A percentile compares a stretch with the other conserved stretches of the same genome.
phyloP scores from a whole-genome alignment of 1,139 yeast genomes.

The Kurtzmaniella quercitrusa region DNA sequence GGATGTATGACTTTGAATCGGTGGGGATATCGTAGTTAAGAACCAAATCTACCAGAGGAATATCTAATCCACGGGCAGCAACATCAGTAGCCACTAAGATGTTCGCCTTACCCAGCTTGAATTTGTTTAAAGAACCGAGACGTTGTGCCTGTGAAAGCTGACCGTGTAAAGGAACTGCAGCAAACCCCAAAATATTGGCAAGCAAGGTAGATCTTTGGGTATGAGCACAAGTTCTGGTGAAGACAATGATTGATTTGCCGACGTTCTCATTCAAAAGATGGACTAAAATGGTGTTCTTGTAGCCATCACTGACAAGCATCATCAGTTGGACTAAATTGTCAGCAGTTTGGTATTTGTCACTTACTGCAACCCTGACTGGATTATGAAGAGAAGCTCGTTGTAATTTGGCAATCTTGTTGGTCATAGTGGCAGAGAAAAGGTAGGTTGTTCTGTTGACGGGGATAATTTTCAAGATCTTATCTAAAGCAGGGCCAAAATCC shows the following conservation, averaged over 20 bases:
- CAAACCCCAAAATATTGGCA: conserved; percentile 76
- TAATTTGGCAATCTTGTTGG: conserved; percentile 88
- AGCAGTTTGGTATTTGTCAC: conserved; percentile 86
- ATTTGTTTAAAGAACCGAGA: conserved; percentile 87
- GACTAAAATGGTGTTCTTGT: conserved; percentile 82
- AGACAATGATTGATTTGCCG: conserved; percentile 85
- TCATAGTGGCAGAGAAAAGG: conserved; percentile 93
- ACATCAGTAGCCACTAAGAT: conserved; percentile 96
- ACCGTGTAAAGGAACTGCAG: conserved; percentile 92
- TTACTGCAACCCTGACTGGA: conserved; percentile 90
- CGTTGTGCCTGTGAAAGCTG: conserved; percentile 90
- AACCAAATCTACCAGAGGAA: conserved; percentile 90
- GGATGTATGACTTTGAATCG: conserved; percentile 96
- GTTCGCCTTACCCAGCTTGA: conserved; percentile 77
- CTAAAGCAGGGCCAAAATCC: conserved; percentile 95
- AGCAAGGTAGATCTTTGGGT: conserved; percentile 85
- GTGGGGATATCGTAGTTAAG: conserved; percentile 94
- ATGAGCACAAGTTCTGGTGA: conserved; percentile 93
- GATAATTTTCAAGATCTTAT: conserved; percentile 75
- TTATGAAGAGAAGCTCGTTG: conserved; percentile 87
- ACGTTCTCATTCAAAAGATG: conserved; percentile 77
- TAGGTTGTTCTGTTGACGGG: conserved; percentile 87
- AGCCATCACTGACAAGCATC: conserved; percentile 90
- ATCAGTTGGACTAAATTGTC: conserved; percentile 85
- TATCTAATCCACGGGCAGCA: conserved; percentile 96